Evolutionary conservation across 202 grass and related monocot species (phyloP), one percentile per base, ranked within the genome.

Genomic region (Bolboschoenoplectus hybrid): DNA sequence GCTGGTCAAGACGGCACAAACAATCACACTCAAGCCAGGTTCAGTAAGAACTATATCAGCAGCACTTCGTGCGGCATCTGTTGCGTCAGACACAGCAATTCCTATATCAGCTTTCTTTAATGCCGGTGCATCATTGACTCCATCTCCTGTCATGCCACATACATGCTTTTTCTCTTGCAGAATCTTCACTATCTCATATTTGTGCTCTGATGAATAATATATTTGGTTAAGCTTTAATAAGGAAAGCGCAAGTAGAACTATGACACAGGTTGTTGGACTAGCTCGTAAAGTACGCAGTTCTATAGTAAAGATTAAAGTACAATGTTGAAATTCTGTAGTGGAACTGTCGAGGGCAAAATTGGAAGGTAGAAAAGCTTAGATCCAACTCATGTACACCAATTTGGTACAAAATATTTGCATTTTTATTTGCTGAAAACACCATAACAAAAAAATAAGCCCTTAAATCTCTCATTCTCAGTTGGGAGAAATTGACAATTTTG

Each of bases 21-120:
- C 43, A 73, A 97, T 91, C 52, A 96, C 94, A 51, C 91, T 87
- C 79, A 97, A 85, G 9, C 94, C 91, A 16, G 94, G 91, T 70
- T 97, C 94, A 6, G 91, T 97, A 38, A 97, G 91, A 53, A 97
- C 94, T 71, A 97, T 91, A 88, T 97, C 91, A 47, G 94, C 94
- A 72, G 94, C 94, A 78, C 82, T 88, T 85, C 89, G 86, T 32
- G 94, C 91, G 13, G 94, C 91, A 86, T 93, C 94, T 49, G 94
- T 97, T 35, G 94, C 82, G 68, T 91, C 91, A 17, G 94, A 93
- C 26, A 97, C 94, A 3, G 91, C 91, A 47, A 96, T 93, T 81
- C 93, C 89, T 81, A 96, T 87, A 83, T 96, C 91, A 3, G 91
- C 93, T 90, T 90, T 93, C 87, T 93, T 93, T 81, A 96, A 67